Percentiles rank a stretch among this genome's conserved stretches.
phyloP scores from a whole-genome alignment of 1,139 yeast genomes.

The Saccharomyces hybrid region DNA sequence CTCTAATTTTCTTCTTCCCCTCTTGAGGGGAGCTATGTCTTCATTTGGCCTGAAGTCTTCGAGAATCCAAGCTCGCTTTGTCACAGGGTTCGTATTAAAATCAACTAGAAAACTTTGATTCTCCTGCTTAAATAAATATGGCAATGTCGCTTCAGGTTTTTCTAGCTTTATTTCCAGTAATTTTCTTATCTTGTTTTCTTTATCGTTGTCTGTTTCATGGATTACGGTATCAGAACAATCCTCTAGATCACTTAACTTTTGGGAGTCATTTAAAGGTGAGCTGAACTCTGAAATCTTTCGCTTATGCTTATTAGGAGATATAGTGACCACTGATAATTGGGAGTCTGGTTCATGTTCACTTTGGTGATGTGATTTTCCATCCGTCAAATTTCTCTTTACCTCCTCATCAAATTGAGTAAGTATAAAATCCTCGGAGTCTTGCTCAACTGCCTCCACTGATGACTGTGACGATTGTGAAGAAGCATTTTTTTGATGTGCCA shows the following conservation, averaged over 20 bases:
- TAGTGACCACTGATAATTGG: not conserved
- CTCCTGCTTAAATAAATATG: conserved; percentile 3
- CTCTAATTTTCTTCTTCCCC: conserved; percentile 13
- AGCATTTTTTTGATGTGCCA: not conserved
- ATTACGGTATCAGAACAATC: conserved; percentile 1
- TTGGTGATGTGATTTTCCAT: not conserved
- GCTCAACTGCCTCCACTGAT: conserved; percentile 2
- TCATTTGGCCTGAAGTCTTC: conserved; percentile 31
- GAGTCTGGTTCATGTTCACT: not conserved
- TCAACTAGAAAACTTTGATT: conserved; percentile 7
- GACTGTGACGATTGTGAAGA: not conserved
- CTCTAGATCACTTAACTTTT: conserved; percentile 8
- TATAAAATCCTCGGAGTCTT: conserved; percentile 21
- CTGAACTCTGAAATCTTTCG: conserved; percentile 15
- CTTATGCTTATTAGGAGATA: not conserved
- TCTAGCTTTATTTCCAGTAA: not conserved
- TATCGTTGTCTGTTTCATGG: not conserved
- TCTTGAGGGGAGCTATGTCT: conserved; percentile 8
- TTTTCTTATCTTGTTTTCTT: not conserved
- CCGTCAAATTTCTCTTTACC: not conserved
- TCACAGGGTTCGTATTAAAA: conserved; percentile 31
- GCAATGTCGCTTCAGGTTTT: not conserved
- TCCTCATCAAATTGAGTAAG: conserved; percentile 19
- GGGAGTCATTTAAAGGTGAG: conserved; percentile 18
- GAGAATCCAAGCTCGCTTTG: conserved; percentile 31